Conservation (phyloP, 495 filamentous ascomycete species). For the Penicillium malachiteum region DNA sequence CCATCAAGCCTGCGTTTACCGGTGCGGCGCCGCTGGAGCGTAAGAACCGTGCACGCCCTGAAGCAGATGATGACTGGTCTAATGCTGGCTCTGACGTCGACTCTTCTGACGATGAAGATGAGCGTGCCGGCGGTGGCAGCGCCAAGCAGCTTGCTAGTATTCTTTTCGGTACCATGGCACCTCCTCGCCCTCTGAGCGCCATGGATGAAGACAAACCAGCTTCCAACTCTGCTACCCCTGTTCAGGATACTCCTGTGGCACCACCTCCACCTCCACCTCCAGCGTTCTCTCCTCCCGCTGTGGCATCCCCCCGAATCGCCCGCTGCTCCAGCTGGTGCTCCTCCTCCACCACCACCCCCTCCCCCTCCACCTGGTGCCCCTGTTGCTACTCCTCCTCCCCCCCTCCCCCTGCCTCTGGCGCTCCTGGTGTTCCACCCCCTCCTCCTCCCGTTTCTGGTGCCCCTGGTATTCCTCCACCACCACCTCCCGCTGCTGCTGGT, state of each 20-base stretch:
- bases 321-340: slow-evolving; percentile 41
- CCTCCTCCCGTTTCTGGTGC: slow-evolving; percentile 23
- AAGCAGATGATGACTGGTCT: slow-evolving; percentile 87
- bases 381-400: slow-evolving; percentile 27
- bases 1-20: slow-evolving; percentile 34
- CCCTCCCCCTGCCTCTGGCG: slow-evolving; percentile 32
- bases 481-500: slow-evolving; percentile 52
- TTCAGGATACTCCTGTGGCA: slow-evolving; percentile 34
- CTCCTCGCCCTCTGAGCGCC: slow-evolving; percentile 82
- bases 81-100: slow-evolving; percentile 77
- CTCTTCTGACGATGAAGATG: slow-evolving; percentile 65
- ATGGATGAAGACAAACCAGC: slow-evolving; percentile 62
- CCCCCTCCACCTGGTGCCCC: slow-evolving; percentile 32
- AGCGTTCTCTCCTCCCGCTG: slow-evolving; percentile 27
- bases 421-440: slow-evolving; percentile 24
- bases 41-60: slow-evolving; percentile 58
- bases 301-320: slow-evolving; percentile 43
- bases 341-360: slow-evolving; percentile 27
- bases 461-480: slow-evolving; percentile 50
- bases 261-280: slow-evolving; percentile 31
- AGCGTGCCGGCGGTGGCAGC: slow-evolving; percentile 71
- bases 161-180: slow-evolving; percentile 95
- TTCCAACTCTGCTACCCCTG: slow-evolving; percentile 39
- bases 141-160: slow-evolving; percentile 91
- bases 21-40: slow-evolving; percentile 41